A percentile compares a stretch with the other conserved stretches of the same genome.
Conservation (phyloP, 495 filamentous ascomycete species). For the Filosporella fistucella region DNA sequence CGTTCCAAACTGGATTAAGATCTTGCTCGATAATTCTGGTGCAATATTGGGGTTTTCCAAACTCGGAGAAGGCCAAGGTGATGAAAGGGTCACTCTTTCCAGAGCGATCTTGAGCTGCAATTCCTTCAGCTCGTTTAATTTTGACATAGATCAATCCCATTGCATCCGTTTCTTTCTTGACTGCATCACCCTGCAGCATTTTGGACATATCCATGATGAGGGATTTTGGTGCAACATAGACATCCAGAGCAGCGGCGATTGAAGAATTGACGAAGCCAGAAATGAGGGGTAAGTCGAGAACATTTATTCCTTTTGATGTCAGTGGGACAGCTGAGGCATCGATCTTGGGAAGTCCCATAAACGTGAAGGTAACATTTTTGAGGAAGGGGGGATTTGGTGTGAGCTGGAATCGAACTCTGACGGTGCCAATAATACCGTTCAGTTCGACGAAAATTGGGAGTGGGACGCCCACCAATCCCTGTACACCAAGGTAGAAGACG, state of each 20-base stretch:
- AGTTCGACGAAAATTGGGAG: slow-evolving; percentile 47
- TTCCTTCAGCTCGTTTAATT: slow-evolving; percentile 37
- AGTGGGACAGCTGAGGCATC: slow-evolving; percentile 44
- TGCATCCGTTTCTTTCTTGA: slow-evolving; percentile 47
- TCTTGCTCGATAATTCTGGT: slow-evolving; percentile 69
- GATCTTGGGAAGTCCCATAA: slow-evolving; percentile 49
- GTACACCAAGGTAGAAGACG: slow-evolving; percentile 38
- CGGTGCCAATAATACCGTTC: slow-evolving; percentile 44
- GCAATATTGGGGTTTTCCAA: slow-evolving; percentile 72
- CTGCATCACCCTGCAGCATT: slow-evolving; percentile 49
- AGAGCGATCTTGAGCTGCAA: slow-evolving; percentile 28
- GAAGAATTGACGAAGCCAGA: slow-evolving; percentile 48
- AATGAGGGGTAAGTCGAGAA: slow-evolving; percentile 48
- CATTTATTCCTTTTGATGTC: slow-evolving; percentile 39
- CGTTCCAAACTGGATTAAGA: slow-evolving; percentile 68
- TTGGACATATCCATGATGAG: slow-evolving; percentile 47
- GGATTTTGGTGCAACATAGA: slow-evolving; percentile 51
- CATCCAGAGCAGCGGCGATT: slow-evolving; percentile 47
- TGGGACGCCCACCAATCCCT: slow-evolving; percentile 3
- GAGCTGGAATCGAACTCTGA: slow-evolving; percentile 45
- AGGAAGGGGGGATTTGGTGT: slow-evolving; percentile 50
- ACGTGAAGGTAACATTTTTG: slow-evolving; percentile 44
- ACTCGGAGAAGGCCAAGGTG: slow-evolving; percentile 64
- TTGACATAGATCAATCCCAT: slow-evolving; percentile 42
- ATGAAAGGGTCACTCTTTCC: slow-evolving; percentile 71